A percentile compares a stretch with the other conserved stretches of the same genome.
These are phyloP conservation scores for Calonectria naviculata DNA, from an alignment of 2,329 filamentous ascomycete species.

Conservation along the genomic window DNA sequence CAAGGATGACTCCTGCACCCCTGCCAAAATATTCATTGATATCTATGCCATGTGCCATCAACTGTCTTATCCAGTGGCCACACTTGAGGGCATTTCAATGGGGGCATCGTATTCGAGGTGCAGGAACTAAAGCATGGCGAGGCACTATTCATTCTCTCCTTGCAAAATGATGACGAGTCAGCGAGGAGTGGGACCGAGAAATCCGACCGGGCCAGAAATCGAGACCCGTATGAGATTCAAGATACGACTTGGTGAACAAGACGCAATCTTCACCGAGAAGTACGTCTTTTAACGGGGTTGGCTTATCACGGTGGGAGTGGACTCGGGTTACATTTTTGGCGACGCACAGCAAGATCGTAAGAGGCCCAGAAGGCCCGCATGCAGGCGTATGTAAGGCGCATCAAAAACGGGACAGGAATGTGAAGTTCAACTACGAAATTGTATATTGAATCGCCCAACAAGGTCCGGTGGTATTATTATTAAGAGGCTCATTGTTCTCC, in stretches of 20 bases:
- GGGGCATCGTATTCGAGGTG: background rate
- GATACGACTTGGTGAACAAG: background rate
- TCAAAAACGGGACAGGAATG: background rate
- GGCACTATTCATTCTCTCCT: background rate
- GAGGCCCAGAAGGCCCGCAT: background rate
- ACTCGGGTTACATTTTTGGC: background rate
- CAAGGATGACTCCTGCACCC: background rate
- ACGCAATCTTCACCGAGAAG: background rate
- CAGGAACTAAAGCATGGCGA: background rate
- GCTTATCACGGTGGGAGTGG: background rate
- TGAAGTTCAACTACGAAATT: background rate
- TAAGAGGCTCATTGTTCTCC: background rate
- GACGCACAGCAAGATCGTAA: background rate
- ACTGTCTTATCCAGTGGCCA: background rate
- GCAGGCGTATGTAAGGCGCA: background rate
- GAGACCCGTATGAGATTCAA: background rate
- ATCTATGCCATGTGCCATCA: background rate
- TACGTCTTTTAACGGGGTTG: background rate
- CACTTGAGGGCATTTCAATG: background rate
- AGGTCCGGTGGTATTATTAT: too few species aligned
- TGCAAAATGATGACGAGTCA: background rate
- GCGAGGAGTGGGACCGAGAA: background rate
- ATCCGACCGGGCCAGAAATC: background rate
- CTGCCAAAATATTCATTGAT: background rate
- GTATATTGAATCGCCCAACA: too few species aligned